phyloP scores from a whole-genome alignment of 306 rosid genomes.

The Cicer pinnatifidum region DNA sequence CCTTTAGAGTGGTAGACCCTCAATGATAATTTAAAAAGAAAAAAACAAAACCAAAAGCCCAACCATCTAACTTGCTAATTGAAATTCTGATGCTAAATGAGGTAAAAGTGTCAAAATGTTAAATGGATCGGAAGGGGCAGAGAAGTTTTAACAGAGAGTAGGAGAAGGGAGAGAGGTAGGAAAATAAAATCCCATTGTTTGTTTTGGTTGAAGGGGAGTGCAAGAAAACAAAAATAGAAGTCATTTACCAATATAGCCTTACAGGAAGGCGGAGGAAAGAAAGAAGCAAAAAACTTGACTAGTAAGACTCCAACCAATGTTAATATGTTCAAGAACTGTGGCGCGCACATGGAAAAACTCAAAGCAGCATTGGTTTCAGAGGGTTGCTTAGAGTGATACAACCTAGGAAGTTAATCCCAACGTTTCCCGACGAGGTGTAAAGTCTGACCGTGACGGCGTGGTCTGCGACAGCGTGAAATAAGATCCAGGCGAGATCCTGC shows the following conservation, averaged over 20 bases:
- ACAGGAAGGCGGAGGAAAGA: background rate
- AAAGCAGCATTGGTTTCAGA: background rate
- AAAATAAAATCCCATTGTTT: background rate
- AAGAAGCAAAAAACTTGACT: background rate
- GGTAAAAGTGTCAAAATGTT: conserved; percentile 16
- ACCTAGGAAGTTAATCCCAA: no score
- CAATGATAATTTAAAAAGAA: background rate
- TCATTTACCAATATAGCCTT: background rate
- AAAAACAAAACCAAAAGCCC: background rate
- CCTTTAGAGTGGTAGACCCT: conserved; percentile 3
- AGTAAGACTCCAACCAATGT: background rate
- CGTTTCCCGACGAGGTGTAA: no score
- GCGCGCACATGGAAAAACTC: background rate
- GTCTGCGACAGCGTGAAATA: no score
- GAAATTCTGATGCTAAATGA: conserved; percentile 16
- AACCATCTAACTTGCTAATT: background rate
- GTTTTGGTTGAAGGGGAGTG: background rate
- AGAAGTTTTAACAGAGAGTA: background rate
- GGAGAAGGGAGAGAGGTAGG: background rate
- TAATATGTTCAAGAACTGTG: background rate
- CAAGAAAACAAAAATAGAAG: background rate
- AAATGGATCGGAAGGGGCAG: background rate
- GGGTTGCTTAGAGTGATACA: background rate
- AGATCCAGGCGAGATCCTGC: no score
- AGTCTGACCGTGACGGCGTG: no score